Evolutionary conservation across 2,329 filamentous ascomycete species (phyloP).

Genomic region (Claviceps capensis): DNA sequence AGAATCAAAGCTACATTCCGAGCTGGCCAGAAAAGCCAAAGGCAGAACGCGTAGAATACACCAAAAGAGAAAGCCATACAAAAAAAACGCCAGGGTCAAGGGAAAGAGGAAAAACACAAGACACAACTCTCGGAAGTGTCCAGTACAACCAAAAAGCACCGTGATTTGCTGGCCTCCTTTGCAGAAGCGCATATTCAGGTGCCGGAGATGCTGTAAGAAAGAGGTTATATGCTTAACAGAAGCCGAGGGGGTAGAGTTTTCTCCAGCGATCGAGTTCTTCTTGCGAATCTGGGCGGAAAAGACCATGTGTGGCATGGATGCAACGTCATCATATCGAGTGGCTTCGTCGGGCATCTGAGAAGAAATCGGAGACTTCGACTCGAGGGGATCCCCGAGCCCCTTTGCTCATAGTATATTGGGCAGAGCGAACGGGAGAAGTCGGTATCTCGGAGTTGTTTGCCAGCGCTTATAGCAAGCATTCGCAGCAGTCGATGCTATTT

Average conservation of each 20-base stretch:
- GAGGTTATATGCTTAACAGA: not conserved
- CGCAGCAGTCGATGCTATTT: constrained; percentile 26
- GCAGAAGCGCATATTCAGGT: not conserved
- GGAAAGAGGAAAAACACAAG: not conserved
- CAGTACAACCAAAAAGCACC: not conserved
- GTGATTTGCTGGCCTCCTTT: not conserved
- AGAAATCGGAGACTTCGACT: not conserved
- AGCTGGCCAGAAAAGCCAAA: not conserved
- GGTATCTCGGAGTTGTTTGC: not conserved
- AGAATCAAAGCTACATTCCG: not conserved
- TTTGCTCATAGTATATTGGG: not conserved
- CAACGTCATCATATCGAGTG: not conserved
- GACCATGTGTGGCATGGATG: not conserved
- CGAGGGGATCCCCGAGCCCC: not conserved
- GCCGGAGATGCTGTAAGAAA: not conserved
- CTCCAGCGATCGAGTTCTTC: not conserved
- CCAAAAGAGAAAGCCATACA: not conserved
- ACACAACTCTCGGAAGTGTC: not conserved
- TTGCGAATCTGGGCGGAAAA: not conserved
- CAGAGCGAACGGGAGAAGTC: not conserved
- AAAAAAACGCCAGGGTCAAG: not conserved
- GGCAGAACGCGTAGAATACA: not conserved
- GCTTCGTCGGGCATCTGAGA: not conserved
- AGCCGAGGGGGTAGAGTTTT: not conserved
- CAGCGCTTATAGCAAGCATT: constrained; percentile 22